Base-by-base conservation (phyloP, 352 stramenopile species). In the Globisporangium emineosum region DNA sequence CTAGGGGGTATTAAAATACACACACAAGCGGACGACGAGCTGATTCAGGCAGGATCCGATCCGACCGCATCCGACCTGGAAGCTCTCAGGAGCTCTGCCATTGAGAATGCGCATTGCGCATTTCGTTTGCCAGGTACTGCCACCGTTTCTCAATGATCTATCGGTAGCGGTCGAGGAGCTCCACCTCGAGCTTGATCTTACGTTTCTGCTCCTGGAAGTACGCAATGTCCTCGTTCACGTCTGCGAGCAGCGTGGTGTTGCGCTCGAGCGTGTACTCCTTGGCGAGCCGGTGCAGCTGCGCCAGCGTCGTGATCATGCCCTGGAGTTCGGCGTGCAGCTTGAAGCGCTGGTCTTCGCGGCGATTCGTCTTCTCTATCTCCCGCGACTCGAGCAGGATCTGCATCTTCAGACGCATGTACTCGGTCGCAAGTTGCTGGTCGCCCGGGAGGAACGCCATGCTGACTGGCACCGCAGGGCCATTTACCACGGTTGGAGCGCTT, bases 191-290 rank as follows among this genome's bases (percentile, higher is more conserved):
- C 64, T 79, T 79, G 33, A 83, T 51, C 50, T 72, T 67, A 29
- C 70, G 63, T 50, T 77, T 79, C 54, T 80, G 72, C 3, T 69
- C 64, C 23, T 75, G 73, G 57, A 83, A 83, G 49, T 77, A 80
- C 19, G 68, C 70, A n/a, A 83, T 77, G 66, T 83, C 75, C 19
- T 76, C 57, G 29, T 72, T 67, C 43, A 78, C 72, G 19, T 79
- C 75, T 4, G 70, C 51, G 27, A 81, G 56, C n/a, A 77, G 50
- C 21, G 50, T 47, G 1, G 54, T 29, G 25, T 67, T 59, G 4
- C 49, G 54, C 5, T 51, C 60, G n/a, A 69, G 67, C 15, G 62
- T 61, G 3, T 72, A 72, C 25, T 81, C 73, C 68, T 75, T 77
- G 57, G 70, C 68, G 52, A 79, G 63, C 35, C 75, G 64, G 42